A percentile compares a stretch with the other conserved stretches of the same genome.
These are phyloP conservation scores for Annulohypoxylon maeteangense DNA, from an alignment of 495 filamentous ascomycete species.

Conservation along the genomic window DNA sequence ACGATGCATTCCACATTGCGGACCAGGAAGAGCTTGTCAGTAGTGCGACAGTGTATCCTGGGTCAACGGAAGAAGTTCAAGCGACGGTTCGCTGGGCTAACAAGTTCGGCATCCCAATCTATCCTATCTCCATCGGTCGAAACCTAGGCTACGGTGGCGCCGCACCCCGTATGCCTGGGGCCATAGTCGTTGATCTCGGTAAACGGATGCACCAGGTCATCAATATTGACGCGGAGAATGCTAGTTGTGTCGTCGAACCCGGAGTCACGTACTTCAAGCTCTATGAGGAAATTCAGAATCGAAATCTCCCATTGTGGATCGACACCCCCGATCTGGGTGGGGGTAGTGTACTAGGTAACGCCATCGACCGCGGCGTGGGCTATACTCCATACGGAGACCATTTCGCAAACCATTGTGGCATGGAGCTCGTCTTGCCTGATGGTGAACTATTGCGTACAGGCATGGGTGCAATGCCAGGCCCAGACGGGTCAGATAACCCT, in stretches of 20 bases:
- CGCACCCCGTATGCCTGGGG: slow-evolving; percentile 63
- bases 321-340: slow-evolving; percentile 67
- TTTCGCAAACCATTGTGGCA: slow-evolving; percentile 64
- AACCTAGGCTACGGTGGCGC: slow-evolving; percentile 69
- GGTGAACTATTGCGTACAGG: slow-evolving; percentile 67
- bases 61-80: slow-evolving; percentile 59
- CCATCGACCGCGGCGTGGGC: slow-evolving; percentile 66
- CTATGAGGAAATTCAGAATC: slow-evolving; percentile 61
- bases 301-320: slow-evolving; percentile 60
- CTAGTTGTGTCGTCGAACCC: slow-evolving; percentile 66
- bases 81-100: slow-evolving; percentile 59
- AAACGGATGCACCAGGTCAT: slow-evolving; percentile 65
- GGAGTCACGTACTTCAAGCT: slow-evolving; percentile 67
- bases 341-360: slow-evolving; percentile 66
- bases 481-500: slow-evolving; percentile 50
- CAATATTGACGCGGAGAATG: slow-evolving; percentile 63
- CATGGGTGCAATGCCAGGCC: slow-evolving; percentile 66
- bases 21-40: slow-evolving; percentile 58
- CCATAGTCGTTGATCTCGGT: slow-evolving; percentile 65
- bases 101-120: slow-evolving; percentile 62
- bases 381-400: slow-evolving; percentile 66
- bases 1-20: slow-evolving; percentile 58
- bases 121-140: slow-evolving; percentile 64
- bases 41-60: slow-evolving; percentile 55
- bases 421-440: slow-evolving; percentile 67